Conservation (phyloP, 192 early-diverging fungal species). For the Geranomyces michiganensis region DNA sequence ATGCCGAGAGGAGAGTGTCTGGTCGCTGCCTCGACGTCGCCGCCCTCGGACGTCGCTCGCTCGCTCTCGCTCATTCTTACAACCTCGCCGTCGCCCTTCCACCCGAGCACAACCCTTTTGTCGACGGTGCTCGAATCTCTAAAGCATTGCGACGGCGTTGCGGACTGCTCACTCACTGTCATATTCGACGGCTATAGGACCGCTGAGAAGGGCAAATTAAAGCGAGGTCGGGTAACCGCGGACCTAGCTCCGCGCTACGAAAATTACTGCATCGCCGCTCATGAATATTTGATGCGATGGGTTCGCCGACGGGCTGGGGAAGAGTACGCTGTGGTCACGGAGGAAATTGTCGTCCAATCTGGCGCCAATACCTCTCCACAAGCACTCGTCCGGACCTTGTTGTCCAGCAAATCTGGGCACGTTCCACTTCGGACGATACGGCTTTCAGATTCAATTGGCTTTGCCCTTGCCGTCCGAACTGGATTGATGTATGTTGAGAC, state of each 20-base stretch:
- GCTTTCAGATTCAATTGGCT: conserved; percentile 23
- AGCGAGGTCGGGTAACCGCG: not conserved
- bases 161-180: not conserved
- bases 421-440: conserved; percentile 7
- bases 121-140: not conserved
- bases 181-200: conserved; percentile 10
- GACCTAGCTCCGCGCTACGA: not conserved
- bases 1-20: too few species aligned
- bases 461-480: conserved; percentile 38
- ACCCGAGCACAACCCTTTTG: not conserved
- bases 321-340: not conserved
- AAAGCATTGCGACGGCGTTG: not conserved
- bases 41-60: too few species aligned
- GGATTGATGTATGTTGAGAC: conserved; percentile 38
- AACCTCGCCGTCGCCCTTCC: conserved; percentile 14
- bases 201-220: not conserved
- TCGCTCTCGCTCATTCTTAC: conserved; percentile 7
- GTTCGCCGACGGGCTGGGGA: not conserved
- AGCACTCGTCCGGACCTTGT: not conserved
- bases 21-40: too few species aligned
- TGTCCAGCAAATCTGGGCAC: not conserved
- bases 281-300: not conserved
- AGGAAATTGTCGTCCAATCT: not conserved
- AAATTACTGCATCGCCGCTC: conserved; percentile 1
- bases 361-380: not conserved